A percentile compares a stretch with the other conserved stretches of the same genome.
Conservation (phyloP, 2,329 filamentous ascomycete genomes). For the Teratosphaeria zuluensis region DNA sequence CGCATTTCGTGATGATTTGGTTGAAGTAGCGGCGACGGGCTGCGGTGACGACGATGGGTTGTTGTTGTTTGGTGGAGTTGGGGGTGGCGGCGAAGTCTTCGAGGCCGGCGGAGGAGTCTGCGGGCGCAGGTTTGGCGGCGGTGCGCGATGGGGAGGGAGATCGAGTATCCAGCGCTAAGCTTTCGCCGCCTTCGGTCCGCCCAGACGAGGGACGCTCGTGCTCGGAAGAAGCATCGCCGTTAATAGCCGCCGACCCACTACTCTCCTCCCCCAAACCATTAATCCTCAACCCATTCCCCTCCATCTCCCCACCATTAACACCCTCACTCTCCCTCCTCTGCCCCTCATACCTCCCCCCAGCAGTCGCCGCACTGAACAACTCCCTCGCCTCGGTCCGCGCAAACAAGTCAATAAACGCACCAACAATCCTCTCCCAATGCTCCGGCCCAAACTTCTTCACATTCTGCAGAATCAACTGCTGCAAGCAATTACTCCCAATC, state of each 20-base stretch:
- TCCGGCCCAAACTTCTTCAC: constrained; percentile 78
- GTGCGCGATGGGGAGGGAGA: constrained; percentile 1
- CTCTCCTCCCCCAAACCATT: constrained; percentile 1
- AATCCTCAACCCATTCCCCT: constrained; percentile 13
- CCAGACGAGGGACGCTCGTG: constrained; percentile 4
- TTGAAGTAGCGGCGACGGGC: constrained; percentile 95
- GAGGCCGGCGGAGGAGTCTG: constrained; percentile 34
- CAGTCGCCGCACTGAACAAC: constrained; percentile 73
- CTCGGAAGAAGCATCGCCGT: constrained; percentile 18
- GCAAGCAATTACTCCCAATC: constrained; percentile 95
- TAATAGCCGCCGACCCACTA: constrained; percentile 33
- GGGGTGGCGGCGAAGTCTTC: constrained; percentile 72
- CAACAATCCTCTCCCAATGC: constrained; percentile 92
- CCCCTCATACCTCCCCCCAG: constrained; percentile 33
- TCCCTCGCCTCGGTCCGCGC: constrained; percentile 90
- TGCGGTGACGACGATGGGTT: constrained; percentile 84
- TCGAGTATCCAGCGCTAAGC: not conserved
- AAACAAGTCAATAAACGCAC: constrained; percentile 91
- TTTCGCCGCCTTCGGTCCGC: constrained; percentile 4
- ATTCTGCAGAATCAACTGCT: constrained; percentile 93
- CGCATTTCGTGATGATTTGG: constrained; percentile 96
- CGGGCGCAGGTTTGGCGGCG: constrained; percentile 1
- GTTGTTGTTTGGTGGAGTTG: constrained; percentile 61
- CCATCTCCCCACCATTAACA: not conserved
- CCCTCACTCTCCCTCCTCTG: constrained; percentile 8